These are phyloP conservation scores for Rhodamnia rubescens DNA, from an alignment of 345 rosid species.

Conservation along the genomic window DNA sequence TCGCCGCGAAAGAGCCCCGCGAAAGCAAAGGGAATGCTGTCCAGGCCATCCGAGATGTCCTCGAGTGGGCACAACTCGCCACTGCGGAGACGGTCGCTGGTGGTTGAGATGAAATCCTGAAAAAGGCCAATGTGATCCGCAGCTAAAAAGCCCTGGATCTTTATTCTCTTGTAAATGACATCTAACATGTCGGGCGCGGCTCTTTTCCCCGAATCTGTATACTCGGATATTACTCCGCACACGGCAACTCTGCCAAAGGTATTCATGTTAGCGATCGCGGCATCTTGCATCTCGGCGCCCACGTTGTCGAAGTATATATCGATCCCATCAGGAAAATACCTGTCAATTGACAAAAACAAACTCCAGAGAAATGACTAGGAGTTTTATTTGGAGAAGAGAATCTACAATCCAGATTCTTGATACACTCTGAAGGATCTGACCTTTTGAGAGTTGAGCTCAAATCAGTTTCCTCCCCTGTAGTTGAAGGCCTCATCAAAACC, in stretches of 20 bases:
- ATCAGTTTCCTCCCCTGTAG: constrained; percentile 37
- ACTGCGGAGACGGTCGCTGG: constrained; percentile 18
- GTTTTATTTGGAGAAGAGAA: neutral
- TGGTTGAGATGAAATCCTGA: constrained; percentile 30
- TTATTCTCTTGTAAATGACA: constrained; percentile 40
- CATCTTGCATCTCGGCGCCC: constrained; percentile 49
- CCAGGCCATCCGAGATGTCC: constrained; percentile 40
- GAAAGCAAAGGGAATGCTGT: constrained; percentile 40
- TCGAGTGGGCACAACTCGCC: constrained; percentile 23
- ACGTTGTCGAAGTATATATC: constrained; percentile 65
- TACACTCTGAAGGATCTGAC: neutral
- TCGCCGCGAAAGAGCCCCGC: constrained; percentile 24
- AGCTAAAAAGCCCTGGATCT: constrained; percentile 40
- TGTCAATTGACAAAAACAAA: neutral
- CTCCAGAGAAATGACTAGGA: neutral
- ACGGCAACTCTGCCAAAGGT: constrained; percentile 33
- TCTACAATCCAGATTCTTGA: neutral
- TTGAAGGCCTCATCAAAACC: constrained; percentile 50
- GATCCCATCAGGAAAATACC: constrained; percentile 50
- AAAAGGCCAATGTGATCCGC: constrained; percentile 12
- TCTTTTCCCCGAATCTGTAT: constrained; percentile 11
- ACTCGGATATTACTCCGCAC: constrained; percentile 51
- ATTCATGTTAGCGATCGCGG: constrained; percentile 46
- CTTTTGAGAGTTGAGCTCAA: constrained; percentile 23
- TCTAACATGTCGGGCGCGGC: constrained; percentile 35